These are phyloP conservation scores for Aureobasidium leucospermi DNA, from an alignment of 2,329 filamentous ascomycete genomes.

Conservation along the genomic window DNA sequence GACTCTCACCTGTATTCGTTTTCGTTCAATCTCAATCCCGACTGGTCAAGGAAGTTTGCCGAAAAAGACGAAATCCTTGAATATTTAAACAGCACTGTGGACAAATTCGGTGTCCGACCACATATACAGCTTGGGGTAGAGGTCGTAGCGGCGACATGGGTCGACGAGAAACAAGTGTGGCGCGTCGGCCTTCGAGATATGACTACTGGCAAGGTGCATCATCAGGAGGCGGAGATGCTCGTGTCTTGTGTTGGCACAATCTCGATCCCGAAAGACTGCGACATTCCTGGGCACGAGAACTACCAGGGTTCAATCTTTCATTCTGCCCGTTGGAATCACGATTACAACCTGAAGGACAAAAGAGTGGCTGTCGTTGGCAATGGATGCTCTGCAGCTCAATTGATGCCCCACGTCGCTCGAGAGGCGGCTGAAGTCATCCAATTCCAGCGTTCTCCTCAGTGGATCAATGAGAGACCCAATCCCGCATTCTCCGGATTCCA, in stretches of 20 bases:
- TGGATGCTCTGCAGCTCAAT: constrained; percentile 43
- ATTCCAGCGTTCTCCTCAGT: constrained; percentile 23
- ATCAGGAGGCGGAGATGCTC: constrained; percentile 2
- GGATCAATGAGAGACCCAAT: constrained; percentile 31
- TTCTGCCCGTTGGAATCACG: constrained; percentile 16
- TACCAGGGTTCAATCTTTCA: constrained; percentile 17
- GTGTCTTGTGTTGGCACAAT: constrained; percentile 13
- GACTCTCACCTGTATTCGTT: constrained; percentile 27
- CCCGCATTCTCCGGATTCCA: constrained; percentile 23
- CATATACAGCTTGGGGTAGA: background rate
- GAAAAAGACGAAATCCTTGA: constrained; percentile 14
- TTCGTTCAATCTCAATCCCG: constrained; percentile 26
- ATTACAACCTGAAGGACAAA: constrained; percentile 8
- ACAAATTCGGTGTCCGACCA: constrained; percentile 10
- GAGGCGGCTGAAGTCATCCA: background rate
- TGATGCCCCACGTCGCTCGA: constrained; percentile 31
- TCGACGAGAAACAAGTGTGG: background rate
- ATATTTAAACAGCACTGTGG: constrained; percentile 13
- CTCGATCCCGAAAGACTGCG: constrained; percentile 9
- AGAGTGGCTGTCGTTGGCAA: constrained; percentile 15
- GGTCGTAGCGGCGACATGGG: constrained; percentile 1
- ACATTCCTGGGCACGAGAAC: background rate
- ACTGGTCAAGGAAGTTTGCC: constrained; percentile 22
- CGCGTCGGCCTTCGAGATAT: background rate
- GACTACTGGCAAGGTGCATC: background rate